Evolutionary conservation across 2,329 filamentous ascomycete genomes (phyloP).

Genomic region (Aureobasidium sp.): DNA sequence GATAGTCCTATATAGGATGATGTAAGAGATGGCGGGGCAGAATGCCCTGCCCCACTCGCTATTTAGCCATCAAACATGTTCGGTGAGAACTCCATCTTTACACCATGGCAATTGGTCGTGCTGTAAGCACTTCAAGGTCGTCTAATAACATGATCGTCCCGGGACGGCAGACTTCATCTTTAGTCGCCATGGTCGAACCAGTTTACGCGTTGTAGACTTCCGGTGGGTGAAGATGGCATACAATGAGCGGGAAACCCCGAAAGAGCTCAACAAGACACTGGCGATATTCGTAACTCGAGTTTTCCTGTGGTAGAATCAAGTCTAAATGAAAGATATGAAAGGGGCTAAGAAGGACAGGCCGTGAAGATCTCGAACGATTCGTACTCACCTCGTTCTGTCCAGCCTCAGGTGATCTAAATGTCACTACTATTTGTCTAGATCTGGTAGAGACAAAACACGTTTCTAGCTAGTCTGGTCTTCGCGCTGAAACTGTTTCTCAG

Average conservation of each 20-base stretch:
- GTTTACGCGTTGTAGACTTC: too few species aligned
- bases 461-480: not conserved
- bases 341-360: not conserved
- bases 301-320: too few species aligned
- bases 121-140: not conserved
- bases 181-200: too few species aligned
- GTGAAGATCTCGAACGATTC: too few species aligned
- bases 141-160: too few species aligned
- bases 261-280: too few species aligned
- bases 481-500: not conserved
- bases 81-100: not conserved
- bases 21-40: constrained; percentile 6
- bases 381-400: not conserved
- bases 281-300: too few species aligned
- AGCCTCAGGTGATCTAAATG: not conserved
- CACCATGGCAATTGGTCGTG: not conserved
- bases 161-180: too few species aligned
- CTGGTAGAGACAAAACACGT: not conserved
- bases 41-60: not conserved
- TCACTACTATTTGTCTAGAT: not conserved
- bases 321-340: not conserved
- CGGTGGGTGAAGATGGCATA: too few species aligned
- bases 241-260: too few species aligned
- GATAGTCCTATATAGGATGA: not conserved
- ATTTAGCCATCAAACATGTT: not conserved